These are phyloP conservation scores for barley (Hordeum vulgare) DNA, from an alignment of 176 grass and related monocot species.

Conservation along the genomic window DNA sequence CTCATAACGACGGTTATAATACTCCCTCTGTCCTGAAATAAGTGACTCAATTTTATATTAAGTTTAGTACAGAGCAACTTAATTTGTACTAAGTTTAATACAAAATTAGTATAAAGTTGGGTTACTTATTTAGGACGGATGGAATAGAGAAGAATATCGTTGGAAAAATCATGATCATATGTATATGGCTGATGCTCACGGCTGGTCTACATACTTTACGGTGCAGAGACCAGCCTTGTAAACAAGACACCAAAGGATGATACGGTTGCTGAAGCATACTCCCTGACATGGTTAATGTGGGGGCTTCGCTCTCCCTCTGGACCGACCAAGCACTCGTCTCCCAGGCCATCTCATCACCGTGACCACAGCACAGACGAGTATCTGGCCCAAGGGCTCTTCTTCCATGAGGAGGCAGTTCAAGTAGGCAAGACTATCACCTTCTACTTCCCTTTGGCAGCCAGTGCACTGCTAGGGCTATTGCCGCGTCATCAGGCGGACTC, in stretches of 20 bases:
- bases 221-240: background rate
- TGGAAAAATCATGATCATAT: too few species aligned
- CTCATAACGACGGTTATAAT: background rate
- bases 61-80: too few species aligned
- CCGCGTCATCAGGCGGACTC: constrained; percentile 11
- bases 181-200: too few species aligned
- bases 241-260: background rate
- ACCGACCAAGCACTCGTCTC: background rate
- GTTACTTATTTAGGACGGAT: too few species aligned
- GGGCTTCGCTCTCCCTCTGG: background rate
- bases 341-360: background rate
- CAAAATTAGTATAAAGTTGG: too few species aligned
- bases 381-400: background rate
- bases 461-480: background rate
- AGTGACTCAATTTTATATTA: too few species aligned
- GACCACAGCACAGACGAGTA: background rate
- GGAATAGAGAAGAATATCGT: too few species aligned
- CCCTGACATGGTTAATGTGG: background rate
- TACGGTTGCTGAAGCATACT: background rate
- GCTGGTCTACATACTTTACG: background rate
- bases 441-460: constrained; percentile 1
- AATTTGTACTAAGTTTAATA: too few species aligned
- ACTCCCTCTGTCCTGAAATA: too few species aligned
- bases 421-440: background rate
- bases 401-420: background rate